These are phyloP conservation scores for Fusarium sp. DNA, from an alignment of 2,329 filamentous ascomycete genomes.

Conservation along the genomic window DNA sequence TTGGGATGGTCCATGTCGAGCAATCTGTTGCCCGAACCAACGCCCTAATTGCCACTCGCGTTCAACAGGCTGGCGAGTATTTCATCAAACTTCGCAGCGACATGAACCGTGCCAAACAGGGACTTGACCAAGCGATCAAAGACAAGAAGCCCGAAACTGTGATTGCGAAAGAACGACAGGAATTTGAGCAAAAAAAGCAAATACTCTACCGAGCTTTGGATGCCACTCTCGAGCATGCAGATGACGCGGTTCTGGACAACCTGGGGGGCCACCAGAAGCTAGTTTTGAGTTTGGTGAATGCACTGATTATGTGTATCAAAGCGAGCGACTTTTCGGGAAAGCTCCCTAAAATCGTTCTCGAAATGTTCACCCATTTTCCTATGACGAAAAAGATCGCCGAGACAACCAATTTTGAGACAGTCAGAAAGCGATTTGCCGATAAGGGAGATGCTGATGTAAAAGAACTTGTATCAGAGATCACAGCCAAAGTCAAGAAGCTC, in stretches of 20 bases:
- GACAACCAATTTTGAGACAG: conserved; percentile 73
- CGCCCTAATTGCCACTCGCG: conserved; percentile 57
- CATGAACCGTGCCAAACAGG: conserved; percentile 60
- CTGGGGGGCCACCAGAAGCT: conserved; percentile 68
- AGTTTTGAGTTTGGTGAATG: conserved; percentile 64
- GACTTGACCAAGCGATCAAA: conserved; percentile 57
- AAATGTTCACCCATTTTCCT: conserved; percentile 70
- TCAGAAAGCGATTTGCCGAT: conserved; percentile 71
- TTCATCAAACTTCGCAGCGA: conserved; percentile 61
- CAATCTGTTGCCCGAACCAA: conserved; percentile 52
- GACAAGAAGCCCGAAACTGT: conserved; percentile 54
- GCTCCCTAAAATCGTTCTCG: conserved; percentile 65
- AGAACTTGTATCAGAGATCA: conserved; percentile 68
- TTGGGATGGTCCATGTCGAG: conserved; percentile 63
- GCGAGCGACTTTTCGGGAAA: conserved; percentile 63
- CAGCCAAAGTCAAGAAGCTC: conserved; percentile 59
- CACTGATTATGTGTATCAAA: conserved; percentile 65
- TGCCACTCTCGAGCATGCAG: conserved; percentile 64
- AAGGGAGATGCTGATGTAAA: conserved; percentile 74
- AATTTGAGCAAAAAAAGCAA: conserved; percentile 58
- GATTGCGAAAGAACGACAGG: conserved; percentile 53
- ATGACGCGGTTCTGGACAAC: conserved; percentile 66
- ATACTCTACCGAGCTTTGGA: conserved; percentile 64
- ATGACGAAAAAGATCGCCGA: conserved; percentile 71
- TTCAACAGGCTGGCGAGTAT: conserved; percentile 63